phyloP scores from a whole-genome alignment of 2,329 filamentous ascomycete species.

The Cladosporium velox region DNA sequence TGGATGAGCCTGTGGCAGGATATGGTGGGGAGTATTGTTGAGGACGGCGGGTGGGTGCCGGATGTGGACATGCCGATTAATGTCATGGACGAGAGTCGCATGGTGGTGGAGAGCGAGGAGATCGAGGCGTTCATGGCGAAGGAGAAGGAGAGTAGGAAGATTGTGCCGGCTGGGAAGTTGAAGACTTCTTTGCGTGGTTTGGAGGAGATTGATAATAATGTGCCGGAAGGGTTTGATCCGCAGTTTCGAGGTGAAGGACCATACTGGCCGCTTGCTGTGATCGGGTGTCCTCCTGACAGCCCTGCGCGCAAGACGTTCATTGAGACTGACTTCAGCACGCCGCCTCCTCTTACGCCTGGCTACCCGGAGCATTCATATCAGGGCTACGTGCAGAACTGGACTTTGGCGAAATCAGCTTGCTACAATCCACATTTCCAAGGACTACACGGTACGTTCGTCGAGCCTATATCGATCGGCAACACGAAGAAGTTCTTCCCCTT shows the following conservation, averaged over 20 bases:
- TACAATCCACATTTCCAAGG: conserved; percentile 48
- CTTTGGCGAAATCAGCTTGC: conserved; percentile 48
- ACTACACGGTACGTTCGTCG: conserved; percentile 52
- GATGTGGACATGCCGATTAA: conserved; percentile 53
- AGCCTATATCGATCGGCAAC: conserved; percentile 50
- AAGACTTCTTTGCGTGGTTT: conserved; percentile 35
- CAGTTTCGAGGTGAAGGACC: conserved; percentile 36
- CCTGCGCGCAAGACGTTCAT: conserved; percentile 40
- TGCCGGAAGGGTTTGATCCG: conserved; percentile 33
- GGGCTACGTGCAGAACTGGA: conserved; percentile 53
- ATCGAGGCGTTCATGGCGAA: conserved; percentile 43
- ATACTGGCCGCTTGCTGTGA: conserved; percentile 48
- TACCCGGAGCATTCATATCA: conserved; percentile 40
- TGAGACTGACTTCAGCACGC: conserved; percentile 41
- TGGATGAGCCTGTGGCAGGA: conserved; percentile 48
- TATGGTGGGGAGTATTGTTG: conserved; percentile 41
- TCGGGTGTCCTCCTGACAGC: conserved; percentile 44
- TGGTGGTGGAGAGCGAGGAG: conserved; percentile 51
- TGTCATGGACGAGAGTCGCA: conserved; percentile 51
- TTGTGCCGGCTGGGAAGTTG: conserved; percentile 35
- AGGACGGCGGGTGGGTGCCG: conserved; percentile 39
- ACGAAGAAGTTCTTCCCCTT: conserved; percentile 50
- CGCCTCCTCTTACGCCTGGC: conserved; percentile 37
- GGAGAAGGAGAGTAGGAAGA: conserved; percentile 35
- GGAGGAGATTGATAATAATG: conserved; percentile 31